Evolutionary conservation across 768 basidiomycete genomes (phyloP), one percentile per base, ranked within the genome.

Genomic region (Rhodotorula taiwanensis): DNA sequence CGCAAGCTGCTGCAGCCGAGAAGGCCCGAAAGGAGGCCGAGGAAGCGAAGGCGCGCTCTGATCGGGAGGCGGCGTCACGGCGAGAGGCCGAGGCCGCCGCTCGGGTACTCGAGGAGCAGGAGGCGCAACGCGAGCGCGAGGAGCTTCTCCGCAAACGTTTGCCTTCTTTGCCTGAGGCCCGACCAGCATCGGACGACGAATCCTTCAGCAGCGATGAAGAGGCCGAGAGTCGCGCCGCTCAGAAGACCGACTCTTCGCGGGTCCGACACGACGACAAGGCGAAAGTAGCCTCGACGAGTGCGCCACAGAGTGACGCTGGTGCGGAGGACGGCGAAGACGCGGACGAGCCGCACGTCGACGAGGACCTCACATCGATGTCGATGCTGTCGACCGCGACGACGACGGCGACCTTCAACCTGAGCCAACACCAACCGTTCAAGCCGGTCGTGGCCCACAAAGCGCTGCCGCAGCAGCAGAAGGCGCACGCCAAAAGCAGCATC

Each of bases 401-500:
- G 16, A 52, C 47, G 13, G 20, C 18, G 3, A 61, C 59, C 41
- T 45, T 52, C 57, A 67, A 49, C 57, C 58, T 34, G 25, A 54
- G 16, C 21, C 39, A 41, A 39, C 61, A 68, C 34, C 31, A 34
- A 15, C 61, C 53, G 6, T 62, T 62, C 50, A 68, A 58, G 60
- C 60, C 59, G 45, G 49, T 59, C 58, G 27, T 53, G 44, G 20
- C 54, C 20, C 58, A 60, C 45, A 28, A 58, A 52, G 7, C 58
- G 36, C 36, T 16, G 21, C 23, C 51, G 7, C 57, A 51, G 23
- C 45, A 58, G 15, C 7, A 23, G 23, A 57, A 58, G 42, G 44
- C 52, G 30, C 30, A 13, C 5, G 60, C 62, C 2, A 27, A 52
- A 20, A 41, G 51, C 45, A 62, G 58, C 43, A 74, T 55, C 86